Percentiles rank a stretch among this genome's conserved stretches.
Evolutionary conservation across 163 green algal genomes (phyloP).

Genomic region (Prototheca stagnorum): DNA sequence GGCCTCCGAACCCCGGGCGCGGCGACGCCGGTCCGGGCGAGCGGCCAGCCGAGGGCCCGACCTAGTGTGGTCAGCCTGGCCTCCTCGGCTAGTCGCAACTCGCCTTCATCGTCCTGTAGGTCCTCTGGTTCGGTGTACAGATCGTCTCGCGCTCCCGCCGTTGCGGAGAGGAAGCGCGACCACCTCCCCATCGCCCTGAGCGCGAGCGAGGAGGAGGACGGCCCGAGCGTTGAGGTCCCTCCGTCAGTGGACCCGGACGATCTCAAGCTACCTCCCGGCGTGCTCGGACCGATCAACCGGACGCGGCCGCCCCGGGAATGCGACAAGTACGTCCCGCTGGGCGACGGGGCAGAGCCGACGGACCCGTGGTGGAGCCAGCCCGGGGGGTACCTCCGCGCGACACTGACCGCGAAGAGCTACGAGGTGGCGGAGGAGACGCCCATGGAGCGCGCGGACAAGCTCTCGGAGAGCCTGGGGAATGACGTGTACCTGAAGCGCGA

Average conservation of each 20-base stretch:
- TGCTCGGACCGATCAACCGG: slow-evolving; percentile 38
- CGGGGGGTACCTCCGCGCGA: slow-evolving; percentile 69
- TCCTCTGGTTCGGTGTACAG: too few relatives aligned
- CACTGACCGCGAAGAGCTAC: slow-evolving; percentile 80
- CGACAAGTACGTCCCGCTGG: slow-evolving; percentile 43
- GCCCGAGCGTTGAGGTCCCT: background rate
- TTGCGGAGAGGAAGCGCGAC: too few relatives aligned
- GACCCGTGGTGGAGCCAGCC: slow-evolving; percentile 45
- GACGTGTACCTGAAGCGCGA: slow-evolving; percentile 85
- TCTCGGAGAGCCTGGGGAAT: slow-evolving; percentile 59
- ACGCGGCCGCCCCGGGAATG: slow-evolving; percentile 3
- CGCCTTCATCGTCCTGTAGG: too few relatives aligned
- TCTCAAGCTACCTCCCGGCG: slow-evolving; percentile 33
- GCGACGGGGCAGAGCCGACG: slow-evolving; percentile 22
- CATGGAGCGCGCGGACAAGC: slow-evolving; percentile 50
- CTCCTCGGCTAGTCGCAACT: too few relatives aligned
- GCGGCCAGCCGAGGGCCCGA: too few relatives aligned
- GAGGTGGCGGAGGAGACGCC: slow-evolving; percentile 79
- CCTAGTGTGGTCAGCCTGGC: too few relatives aligned
- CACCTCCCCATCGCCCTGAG: too few relatives aligned
- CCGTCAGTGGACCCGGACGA: slow-evolving; percentile 27
- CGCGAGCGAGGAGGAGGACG: too few relatives aligned
- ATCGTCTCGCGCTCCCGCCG: too few relatives aligned
- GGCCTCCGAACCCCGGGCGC: too few relatives aligned
- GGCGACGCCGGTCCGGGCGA: too few relatives aligned